Conservation (phyloP, 2,329 filamentous ascomycete species). For the Cryphonectria nitschkei region DNA sequence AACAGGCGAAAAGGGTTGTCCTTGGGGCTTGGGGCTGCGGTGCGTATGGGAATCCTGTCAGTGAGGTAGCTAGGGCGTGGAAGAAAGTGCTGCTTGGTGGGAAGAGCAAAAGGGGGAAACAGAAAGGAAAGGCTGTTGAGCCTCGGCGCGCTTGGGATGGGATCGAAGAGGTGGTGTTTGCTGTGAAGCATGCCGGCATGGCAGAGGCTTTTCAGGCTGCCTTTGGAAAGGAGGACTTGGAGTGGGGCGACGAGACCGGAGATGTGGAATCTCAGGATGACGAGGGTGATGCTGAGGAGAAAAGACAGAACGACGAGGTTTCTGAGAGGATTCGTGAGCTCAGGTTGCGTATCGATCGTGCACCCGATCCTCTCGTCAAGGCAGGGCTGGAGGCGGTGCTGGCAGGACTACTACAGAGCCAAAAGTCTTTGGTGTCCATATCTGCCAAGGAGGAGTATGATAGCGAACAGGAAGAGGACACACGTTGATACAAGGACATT, state of each 20-base stretch:
- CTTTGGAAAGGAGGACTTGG: slow-evolving; percentile 48
- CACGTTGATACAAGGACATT: neutral
- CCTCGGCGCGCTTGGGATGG: slow-evolving; percentile 43
- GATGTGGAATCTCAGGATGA: slow-evolving; percentile 19
- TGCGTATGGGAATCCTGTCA: slow-evolving; percentile 64
- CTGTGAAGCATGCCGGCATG: slow-evolving; percentile 56
- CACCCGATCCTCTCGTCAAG: slow-evolving; percentile 4
- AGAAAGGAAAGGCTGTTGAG: slow-evolving; percentile 13
- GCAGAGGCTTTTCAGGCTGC: slow-evolving; percentile 54
- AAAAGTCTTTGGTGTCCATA: neutral
- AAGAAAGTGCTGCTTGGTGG: slow-evolving; percentile 44
- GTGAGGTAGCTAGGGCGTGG: slow-evolving; percentile 62
- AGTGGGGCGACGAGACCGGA: slow-evolving; percentile 33
- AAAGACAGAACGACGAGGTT: neutral
- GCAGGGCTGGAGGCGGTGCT: slow-evolving; percentile 16
- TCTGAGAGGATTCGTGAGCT: slow-evolving; percentile 11
- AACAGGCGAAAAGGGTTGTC: slow-evolving; percentile 53
- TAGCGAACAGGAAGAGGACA: neutral
- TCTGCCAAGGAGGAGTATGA: neutral
- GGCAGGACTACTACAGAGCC: slow-evolving; percentile 12
- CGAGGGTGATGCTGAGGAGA: slow-evolving; percentile 28
- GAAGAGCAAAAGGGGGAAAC: slow-evolving; percentile 21
- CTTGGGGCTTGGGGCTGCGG: slow-evolving; percentile 69
- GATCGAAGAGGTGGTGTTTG: slow-evolving; percentile 60
- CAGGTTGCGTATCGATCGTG: slow-evolving; percentile 16